Evolutionary conservation across 1,284 basidiomycete genomes (phyloP), one percentile per base, ranked within the genome.

Genomic region (Moniliella sp.): DNA sequence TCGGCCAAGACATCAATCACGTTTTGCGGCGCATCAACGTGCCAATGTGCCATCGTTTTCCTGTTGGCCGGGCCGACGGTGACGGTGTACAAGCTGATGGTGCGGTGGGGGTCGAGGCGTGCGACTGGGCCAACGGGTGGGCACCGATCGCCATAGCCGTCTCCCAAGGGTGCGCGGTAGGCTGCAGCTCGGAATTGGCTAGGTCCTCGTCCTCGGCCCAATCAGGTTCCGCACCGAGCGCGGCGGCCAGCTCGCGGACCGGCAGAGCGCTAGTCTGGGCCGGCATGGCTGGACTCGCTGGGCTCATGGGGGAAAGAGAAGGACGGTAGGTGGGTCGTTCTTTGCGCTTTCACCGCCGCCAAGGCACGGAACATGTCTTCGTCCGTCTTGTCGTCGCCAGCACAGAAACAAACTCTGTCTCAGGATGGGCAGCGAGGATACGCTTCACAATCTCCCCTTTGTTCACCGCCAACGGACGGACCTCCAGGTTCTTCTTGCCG

Each of bases 381-480:
- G 53, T 67, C 39, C 35, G 79, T 81, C 72, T 93, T 93, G 67
- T 94, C 88, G 57, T 94, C 88, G 32, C 88, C 88, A 0, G 82
- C 86, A 61, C 88, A 94, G 65, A 94, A 86, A 54, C 93, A 71
- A 59, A 93, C 88, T n/a, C n/a, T 30, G 79, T 75, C 44, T 93
- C 82, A 1, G 83, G 76, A 66, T 93, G 76, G 57, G 75, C 67
- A 69, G 86, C 93, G 37, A 93, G 60, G 36, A 94, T 75, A 28
- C 84, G 69, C 66, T 84, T 83, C 47, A 93, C 84, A 51, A 94
- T 94, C 66, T 94, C 88, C 36, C 88, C 88, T 71, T 97, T 93
- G 70, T 93, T 94, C 49, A 93, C 73, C 0, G 83, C 84, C 35
- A 79, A 69, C 21, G 86, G 88, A 36, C 88, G 74, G 15, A 93